Base-by-base conservation (phyloP, 1,284 basidiomycete species). In the Cystobasidium sp. region DNA sequence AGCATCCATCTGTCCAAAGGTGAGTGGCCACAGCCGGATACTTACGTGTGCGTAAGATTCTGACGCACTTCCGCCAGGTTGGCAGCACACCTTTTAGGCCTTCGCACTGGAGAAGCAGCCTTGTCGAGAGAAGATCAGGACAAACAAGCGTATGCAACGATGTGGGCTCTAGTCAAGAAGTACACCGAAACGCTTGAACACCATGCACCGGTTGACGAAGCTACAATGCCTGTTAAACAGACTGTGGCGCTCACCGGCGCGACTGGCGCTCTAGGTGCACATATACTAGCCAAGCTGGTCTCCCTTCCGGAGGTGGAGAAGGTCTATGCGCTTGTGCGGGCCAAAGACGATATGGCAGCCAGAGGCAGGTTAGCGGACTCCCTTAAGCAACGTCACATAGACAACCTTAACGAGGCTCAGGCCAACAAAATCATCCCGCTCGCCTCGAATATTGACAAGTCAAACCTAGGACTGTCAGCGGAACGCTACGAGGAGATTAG, bases 241-340 rank as follows among this genome's bases (percentile, higher is more conserved):
- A 76, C 75, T 37, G 43, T 80, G 6, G 82, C 87, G 6, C 82
- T 89, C 41, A 88, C 88, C 0, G 88, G 88, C 6, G 87, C 85
- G 0, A 88, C 88, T 0, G 88, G 88, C 0, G 86, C 86, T 0
- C 84, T 89, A 8, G 88, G 88, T 3, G 87, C 87, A 0, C 86
- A 88, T 71, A 83, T 88, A 12, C 84, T 89, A 20, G 80, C 83
- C 44, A 83, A 86, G 64, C 83, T 89, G 1, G 80, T 85, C 1
- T 76, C 80, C 0, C 80, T 81, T 1, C 75, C 81, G 0, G 68
- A 79, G 0, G 84, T 88, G n/a, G 78, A 78, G 37, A 82, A 80
- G 3, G 83, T 89, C 44, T 84, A 87, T 70, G 88, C 87, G 78
- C 82, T 89, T 3, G 87, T 86, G 7, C 85, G 87, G 51, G 86